These are phyloP conservation scores for Syzygium aqueum DNA, from an alignment of 345 rosid genomes.

Conservation along the genomic window DNA sequence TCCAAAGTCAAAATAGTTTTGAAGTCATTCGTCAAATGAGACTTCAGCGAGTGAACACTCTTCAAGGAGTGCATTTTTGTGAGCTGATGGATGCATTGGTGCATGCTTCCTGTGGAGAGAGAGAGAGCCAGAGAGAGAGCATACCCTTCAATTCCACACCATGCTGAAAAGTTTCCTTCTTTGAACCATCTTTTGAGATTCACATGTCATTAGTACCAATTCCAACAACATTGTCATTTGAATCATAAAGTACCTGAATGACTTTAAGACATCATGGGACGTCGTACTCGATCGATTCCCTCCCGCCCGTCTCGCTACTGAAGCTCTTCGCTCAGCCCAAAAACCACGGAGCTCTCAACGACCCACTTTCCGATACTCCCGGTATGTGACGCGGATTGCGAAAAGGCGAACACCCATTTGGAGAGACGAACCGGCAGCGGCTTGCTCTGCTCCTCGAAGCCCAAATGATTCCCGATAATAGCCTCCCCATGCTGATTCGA, in stretches of 20 bases:
- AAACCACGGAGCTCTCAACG: not conserved
- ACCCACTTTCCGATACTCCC: not conserved
- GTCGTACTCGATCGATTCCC: slow-evolving; percentile 82
- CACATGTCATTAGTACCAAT: slow-evolving; percentile 97
- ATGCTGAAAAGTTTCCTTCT: slow-evolving; percentile 75
- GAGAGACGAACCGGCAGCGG: no score
- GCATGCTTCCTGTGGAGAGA: slow-evolving; percentile 1
- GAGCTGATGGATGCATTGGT: not conserved
- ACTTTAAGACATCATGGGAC: slow-evolving; percentile 20
- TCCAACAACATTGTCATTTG: slow-evolving; percentile 57
- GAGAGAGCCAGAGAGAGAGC: no score
- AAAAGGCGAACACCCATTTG: no score
- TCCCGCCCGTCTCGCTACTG: slow-evolving; percentile 28
- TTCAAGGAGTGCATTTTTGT: not conserved
- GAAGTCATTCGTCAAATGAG: not conserved
- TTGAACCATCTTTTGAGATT: slow-evolving; percentile 80
- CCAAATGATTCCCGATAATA: no score
- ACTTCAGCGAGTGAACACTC: not conserved
- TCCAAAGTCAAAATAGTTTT: not conserved
- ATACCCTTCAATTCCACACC: slow-evolving; percentile 79
- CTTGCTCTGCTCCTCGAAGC: no score
- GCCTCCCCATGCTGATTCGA: no score
- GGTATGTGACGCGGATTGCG: no score
- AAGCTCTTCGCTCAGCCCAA: slow-evolving; percentile 23
- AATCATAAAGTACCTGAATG: slow-evolving; percentile 65